Percentiles rank a stretch among this genome's conserved stretches.
These are phyloP conservation scores for Zea luxurians DNA, from an alignment of 176 grass and related monocot genomes.

Conservation along the genomic window DNA sequence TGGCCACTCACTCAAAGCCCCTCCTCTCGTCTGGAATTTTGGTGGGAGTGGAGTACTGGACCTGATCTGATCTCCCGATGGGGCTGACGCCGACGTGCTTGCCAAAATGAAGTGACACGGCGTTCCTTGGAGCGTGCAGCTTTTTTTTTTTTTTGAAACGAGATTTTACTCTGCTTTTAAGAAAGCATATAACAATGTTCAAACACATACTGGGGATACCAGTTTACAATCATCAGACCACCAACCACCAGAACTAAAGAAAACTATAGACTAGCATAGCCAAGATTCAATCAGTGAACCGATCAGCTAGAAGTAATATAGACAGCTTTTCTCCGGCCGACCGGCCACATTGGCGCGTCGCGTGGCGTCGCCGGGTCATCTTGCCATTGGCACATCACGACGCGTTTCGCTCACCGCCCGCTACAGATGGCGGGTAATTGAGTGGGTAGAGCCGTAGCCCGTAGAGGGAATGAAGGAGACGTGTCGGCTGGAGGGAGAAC, in stretches of 20 bases:
- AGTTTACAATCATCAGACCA: no score
- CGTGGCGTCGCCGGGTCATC: not conserved
- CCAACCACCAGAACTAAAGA: no score
- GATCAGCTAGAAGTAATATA: no score
- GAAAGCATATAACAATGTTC: no score
- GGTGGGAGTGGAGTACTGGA: not conserved
- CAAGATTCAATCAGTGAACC: no score
- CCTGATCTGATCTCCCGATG: not conserved
- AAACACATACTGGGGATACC: no score
- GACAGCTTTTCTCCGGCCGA: not conserved
- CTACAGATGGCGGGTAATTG: not conserved
- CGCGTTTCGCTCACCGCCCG: not conserved
- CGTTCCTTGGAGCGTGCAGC: conserved; percentile 36
- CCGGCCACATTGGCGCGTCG: not conserved
- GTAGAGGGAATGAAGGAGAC: not conserved
- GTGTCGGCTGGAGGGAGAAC: conserved; percentile 21
- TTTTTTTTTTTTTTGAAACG: not conserved
- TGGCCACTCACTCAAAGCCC: conserved; percentile 14
- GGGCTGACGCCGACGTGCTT: not conserved
- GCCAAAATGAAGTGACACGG: not conserved
- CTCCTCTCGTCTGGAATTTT: not conserved
- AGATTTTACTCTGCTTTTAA: no score
- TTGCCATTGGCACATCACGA: not conserved
- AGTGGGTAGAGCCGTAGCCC: not conserved
- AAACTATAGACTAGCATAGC: no score